phyloP scores from a whole-genome alignment of 1,284 basidiomycete genomes.

The Ustilago loliicola region DNA sequence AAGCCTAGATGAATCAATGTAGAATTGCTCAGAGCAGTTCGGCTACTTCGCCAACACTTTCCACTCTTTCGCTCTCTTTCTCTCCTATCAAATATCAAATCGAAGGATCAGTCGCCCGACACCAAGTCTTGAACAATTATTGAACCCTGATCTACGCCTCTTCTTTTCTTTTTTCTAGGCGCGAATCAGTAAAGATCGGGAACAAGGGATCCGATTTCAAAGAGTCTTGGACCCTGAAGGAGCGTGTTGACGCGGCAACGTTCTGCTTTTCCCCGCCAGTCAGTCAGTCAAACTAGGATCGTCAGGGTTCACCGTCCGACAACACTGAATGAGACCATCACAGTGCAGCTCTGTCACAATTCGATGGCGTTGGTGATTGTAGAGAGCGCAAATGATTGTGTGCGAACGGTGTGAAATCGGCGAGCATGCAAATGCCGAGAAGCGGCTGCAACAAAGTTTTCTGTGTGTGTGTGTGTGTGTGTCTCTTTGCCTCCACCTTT shows the following conservation, averaged over 20 bases:
- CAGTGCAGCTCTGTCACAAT: background rate
- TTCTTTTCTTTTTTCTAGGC: background rate
- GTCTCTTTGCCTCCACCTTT: background rate
- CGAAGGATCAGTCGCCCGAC: slow-evolving; percentile 2
- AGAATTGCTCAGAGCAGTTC: background rate
- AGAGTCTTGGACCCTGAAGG: background rate
- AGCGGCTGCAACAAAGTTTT: background rate
- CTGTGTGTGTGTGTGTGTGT: background rate
- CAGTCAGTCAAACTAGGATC: background rate
- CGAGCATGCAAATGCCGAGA: background rate
- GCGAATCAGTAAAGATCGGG: background rate
- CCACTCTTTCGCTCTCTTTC: too few species aligned
- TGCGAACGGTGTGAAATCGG: background rate
- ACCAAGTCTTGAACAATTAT: background rate
- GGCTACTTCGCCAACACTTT: background rate
- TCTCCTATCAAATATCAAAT: too few species aligned
- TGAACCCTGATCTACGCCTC: background rate
- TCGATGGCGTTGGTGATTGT: background rate
- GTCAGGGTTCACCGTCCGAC: background rate
- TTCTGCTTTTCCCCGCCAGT: background rate
- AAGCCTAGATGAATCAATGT: background rate
- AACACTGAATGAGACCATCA: background rate
- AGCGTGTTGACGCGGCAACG: background rate
- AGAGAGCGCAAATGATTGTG: background rate
- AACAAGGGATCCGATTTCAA: background rate